Evolutionary conservation across 129 eudicot species (phyloP).

Genomic region (Cynara cardunculus): DNA sequence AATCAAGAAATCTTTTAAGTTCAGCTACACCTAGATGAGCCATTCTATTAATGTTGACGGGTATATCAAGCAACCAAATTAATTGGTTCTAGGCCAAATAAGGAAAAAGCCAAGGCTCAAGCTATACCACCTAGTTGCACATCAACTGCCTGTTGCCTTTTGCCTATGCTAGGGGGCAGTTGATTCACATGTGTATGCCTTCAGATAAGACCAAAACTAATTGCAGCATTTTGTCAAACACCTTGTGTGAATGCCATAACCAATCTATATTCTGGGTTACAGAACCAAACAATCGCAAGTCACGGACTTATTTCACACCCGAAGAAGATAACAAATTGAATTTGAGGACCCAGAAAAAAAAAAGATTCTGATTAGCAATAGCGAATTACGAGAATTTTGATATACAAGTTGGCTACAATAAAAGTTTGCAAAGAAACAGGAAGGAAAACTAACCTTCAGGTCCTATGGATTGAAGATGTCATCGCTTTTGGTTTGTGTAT

Average conservation of each 20-base stretch:
- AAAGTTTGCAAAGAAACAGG: neutral
- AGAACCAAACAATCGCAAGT: neutral
- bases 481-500: too few relatives aligned
- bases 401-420: neutral
- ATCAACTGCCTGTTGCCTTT: neutral
- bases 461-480: too few relatives aligned
- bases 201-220: constrained; percentile 6
- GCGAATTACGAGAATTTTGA: neutral
- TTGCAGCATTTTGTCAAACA: neutral
- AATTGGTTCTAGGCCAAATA: neutral
- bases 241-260: neutral
- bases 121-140: neutral
- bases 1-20: neutral
- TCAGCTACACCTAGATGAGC: neutral
- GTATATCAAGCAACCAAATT: neutral
- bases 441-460: neutral
- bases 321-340: neutral
- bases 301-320: neutral
- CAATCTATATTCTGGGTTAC: neutral
- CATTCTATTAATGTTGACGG: neutral
- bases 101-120: neutral
- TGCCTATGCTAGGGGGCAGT: neutral
- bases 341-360: too few relatives aligned
- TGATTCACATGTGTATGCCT: constrained; percentile 6
- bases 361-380: neutral